phyloP scores from a whole-genome alignment of 2,329 filamentous ascomycete species.

The Tetracladium maxilliforme region DNA sequence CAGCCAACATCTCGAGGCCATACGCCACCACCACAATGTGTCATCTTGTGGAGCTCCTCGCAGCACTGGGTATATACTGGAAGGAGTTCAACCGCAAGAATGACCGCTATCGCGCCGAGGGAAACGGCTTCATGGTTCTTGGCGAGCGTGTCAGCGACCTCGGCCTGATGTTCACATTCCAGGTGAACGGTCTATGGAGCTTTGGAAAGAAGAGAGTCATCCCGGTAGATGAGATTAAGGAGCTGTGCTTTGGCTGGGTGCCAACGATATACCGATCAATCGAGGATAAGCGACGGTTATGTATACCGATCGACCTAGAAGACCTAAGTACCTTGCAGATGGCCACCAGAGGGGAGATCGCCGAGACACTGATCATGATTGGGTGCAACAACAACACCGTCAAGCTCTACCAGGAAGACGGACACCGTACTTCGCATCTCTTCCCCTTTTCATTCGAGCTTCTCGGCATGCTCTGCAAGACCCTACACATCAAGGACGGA shows the following conservation, averaged over 20 bases:
- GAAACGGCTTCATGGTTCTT: constrained; percentile 35
- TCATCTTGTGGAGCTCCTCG: constrained; percentile 37
- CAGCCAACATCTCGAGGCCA: constrained; percentile 26
- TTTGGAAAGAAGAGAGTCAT: constrained; percentile 36
- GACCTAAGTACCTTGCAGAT: constrained; percentile 29
- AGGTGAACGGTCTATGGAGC: constrained; percentile 29
- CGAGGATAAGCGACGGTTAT: constrained; percentile 22
- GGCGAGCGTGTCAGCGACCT: constrained; percentile 30
- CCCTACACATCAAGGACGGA: no score
- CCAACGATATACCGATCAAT: constrained; percentile 33
- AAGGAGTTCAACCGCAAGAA: constrained; percentile 36
- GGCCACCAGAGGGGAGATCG: constrained; percentile 31
- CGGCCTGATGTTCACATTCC: constrained; percentile 38
- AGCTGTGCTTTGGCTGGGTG: constrained; percentile 38
- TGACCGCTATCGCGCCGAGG: constrained; percentile 37
- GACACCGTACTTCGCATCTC: constrained; percentile 26
- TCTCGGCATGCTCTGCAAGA: no score
- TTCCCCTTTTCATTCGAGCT: constrained; percentile 26
- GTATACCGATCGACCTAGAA: constrained; percentile 20
- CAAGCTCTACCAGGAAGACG: constrained; percentile 23
- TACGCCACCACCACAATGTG: constrained; percentile 40
- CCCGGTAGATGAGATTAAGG: constrained; percentile 35
- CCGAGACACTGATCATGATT: constrained; percentile 33
- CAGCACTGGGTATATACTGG: constrained; percentile 41
- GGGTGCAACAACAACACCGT: constrained; percentile 38